Evolutionary conservation across 495 filamentous ascomycete genomes (phyloP).

Genomic region (Opeltia flavorubescens): DNA sequence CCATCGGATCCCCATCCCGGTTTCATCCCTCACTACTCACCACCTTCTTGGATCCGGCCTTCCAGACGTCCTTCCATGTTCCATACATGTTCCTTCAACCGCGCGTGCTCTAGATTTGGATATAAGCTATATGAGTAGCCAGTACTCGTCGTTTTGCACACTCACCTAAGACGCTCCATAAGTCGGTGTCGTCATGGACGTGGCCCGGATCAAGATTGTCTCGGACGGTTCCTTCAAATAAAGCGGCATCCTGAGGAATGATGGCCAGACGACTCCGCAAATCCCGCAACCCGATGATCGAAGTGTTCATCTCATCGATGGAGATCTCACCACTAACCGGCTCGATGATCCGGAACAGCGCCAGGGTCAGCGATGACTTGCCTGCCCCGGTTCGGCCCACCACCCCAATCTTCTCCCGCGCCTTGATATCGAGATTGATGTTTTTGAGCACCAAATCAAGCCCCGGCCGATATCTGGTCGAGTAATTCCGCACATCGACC

Average conservation of each 20-base stretch:
- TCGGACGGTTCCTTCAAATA: slow-evolving; percentile 91
- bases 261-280: slow-evolving; percentile 85
- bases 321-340: slow-evolving; percentile 61
- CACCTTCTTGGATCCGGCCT: slow-evolving; percentile 84
- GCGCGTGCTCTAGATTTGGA: slow-evolving; percentile 60
- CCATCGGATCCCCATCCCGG: background rate
- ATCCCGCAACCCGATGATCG: slow-evolving; percentile 78
- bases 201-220: slow-evolving; percentile 94
- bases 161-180: slow-evolving; percentile 92
- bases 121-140: background rate
- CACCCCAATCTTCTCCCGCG: slow-evolving; percentile 95
- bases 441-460: slow-evolving; percentile 88
- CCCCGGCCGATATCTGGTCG: slow-evolving; percentile 76
- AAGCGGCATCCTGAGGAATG: slow-evolving; percentile 93
- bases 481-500: slow-evolving; percentile 86
- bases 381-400: slow-evolving; percentile 93
- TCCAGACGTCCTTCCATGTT: slow-evolving; percentile 84
- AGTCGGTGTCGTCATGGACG: slow-evolving; percentile 91
- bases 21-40: too few relatives aligned
- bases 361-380: slow-evolving; percentile 87
- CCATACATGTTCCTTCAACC: slow-evolving; percentile 80
- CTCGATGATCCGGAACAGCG: slow-evolving; percentile 94
- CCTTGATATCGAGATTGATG: slow-evolving; percentile 79
- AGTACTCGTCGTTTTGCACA: slow-evolving; percentile 9
- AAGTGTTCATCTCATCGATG: slow-evolving; percentile 82